Conservation (phyloP, 2,329 filamentous ascomycete species). For the Cladosporium sp. region DNA sequence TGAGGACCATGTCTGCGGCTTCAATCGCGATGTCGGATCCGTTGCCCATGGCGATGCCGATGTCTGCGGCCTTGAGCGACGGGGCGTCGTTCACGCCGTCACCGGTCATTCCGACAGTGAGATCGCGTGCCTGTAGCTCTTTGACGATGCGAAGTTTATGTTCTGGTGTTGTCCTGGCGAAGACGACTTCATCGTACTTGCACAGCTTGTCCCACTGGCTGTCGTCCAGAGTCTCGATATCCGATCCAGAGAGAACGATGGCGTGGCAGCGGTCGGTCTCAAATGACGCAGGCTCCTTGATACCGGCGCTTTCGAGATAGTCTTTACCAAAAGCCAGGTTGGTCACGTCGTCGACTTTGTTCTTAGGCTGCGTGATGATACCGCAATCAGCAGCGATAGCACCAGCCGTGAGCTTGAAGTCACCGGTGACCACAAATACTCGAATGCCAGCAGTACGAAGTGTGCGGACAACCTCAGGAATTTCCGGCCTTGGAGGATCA, state of each 20-base stretch:
- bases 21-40: constrained; percentile 58
- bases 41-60: constrained; percentile 53
- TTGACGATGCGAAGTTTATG: constrained; percentile 76
- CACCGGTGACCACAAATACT: constrained; percentile 78
- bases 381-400: constrained; percentile 68
- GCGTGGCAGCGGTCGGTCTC: constrained; percentile 33
- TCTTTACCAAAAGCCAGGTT: constrained; percentile 39
- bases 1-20: constrained; percentile 56
- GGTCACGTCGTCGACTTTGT: constrained; percentile 47
- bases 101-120: constrained; percentile 51
- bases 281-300: constrained; percentile 16
- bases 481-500: constrained; percentile 55
- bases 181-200: constrained; percentile 65
- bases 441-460: constrained; percentile 64
- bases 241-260: constrained; percentile 59
- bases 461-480: constrained; percentile 53
- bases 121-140: constrained; percentile 58
- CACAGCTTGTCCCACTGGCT: constrained; percentile 63
- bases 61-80: constrained; percentile 52
- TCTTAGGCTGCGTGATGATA: constrained; percentile 53
- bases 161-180: constrained; percentile 69
- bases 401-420: constrained; percentile 67
- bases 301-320: constrained; percentile 25
- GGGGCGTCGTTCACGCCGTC: constrained; percentile 47
- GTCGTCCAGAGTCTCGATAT: constrained; percentile 60